Evolutionary conservation across 352 stramenopile species (phyloP).

Genomic region (Pythium aphanidermatum): DNA sequence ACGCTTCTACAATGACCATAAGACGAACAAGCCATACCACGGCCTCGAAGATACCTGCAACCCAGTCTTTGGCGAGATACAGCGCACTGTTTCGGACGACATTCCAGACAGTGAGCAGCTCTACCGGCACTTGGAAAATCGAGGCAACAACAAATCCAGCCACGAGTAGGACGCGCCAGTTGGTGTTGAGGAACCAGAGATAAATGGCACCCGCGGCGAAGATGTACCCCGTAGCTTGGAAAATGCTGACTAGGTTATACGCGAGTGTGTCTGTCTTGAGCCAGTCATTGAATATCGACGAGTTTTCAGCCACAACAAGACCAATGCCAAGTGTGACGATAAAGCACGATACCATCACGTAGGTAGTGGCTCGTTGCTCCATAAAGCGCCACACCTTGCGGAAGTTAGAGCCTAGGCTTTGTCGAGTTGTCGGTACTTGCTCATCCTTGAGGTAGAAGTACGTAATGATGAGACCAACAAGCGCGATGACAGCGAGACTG

Average conservation of each 20-base stretch:
- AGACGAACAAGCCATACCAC: slow-evolving; percentile 6
- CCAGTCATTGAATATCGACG: slow-evolving; percentile 6
- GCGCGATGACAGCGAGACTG: slow-evolving; percentile 4
- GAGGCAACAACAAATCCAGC: slow-evolving; percentile 3
- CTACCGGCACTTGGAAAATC: slow-evolving; percentile 9
- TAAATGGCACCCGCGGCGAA: slow-evolving; percentile 6
- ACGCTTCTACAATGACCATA: slow-evolving; percentile 14
- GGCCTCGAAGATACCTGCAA: slow-evolving; percentile 12
- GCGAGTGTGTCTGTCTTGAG: slow-evolving; percentile 9
- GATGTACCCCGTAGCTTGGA: slow-evolving; percentile 11
- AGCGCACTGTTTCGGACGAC: slow-evolving; percentile 14
- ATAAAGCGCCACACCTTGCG: slow-evolving; percentile 20
- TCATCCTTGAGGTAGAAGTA: slow-evolving; percentile 16
- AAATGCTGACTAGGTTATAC: slow-evolving; percentile 14
- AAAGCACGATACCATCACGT: slow-evolving; percentile 22
- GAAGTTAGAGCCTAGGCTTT: slow-evolving; percentile 16
- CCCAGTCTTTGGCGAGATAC: slow-evolving; percentile 13
- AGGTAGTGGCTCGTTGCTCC: slow-evolving; percentile 18
- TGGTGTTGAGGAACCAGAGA: slow-evolving; percentile 21
- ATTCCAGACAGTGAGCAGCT: slow-evolving; percentile 13
- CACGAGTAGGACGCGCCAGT: slow-evolving; percentile 18
- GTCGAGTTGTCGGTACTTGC: slow-evolving; percentile 7
- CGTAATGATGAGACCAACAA: slow-evolving; percentile 10
- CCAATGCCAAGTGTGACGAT: slow-evolving; percentile 6
- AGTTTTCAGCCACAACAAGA: slow-evolving; percentile 11